These are phyloP conservation scores for Aleurites moluccanus DNA, from an alignment of 441 rosid genomes.

Conservation along the genomic window DNA sequence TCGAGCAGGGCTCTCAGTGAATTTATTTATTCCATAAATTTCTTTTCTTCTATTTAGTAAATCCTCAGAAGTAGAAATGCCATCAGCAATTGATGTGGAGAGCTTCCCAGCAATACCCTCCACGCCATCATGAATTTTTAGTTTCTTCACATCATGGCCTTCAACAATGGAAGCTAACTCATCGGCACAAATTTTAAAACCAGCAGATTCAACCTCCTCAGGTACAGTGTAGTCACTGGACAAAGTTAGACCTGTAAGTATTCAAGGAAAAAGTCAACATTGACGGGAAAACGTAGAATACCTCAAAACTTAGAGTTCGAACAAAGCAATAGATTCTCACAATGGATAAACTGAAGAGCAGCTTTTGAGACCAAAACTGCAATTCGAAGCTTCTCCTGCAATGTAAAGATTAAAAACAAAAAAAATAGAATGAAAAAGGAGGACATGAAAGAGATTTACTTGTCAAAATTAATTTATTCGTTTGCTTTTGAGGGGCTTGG, in stretches of 20 bases:
- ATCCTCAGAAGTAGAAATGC: conserved; percentile 54
- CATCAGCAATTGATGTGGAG: conserved; percentile 51
- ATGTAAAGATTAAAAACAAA: conserved; percentile 15
- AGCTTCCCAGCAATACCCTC: conserved; percentile 64
- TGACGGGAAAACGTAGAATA: conserved; percentile 11
- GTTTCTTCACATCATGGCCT: conserved; percentile 79
- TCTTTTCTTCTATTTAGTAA: conserved; percentile 44
- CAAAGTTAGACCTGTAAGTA: conserved; percentile 53
- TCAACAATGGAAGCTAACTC: conserved; percentile 86
- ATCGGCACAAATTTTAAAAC: conserved; percentile 86
- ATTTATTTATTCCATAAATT: conserved; percentile 76
- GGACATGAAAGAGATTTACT: not conserved
- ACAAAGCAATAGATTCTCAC: conserved; percentile 38
- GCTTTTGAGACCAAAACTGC: conserved; percentile 95
- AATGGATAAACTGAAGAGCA: conserved; percentile 80
- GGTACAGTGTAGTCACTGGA: conserved; percentile 73
- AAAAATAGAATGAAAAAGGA: conserved; percentile 12
- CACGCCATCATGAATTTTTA: conserved; percentile 72
- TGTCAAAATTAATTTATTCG: not conserved
- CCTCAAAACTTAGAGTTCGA: conserved; percentile 3
- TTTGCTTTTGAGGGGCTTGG: not conserved
- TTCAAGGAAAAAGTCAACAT: conserved; percentile 26
- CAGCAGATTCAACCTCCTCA: conserved; percentile 66
- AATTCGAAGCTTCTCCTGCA: conserved; percentile 72
- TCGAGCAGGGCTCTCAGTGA: conserved; percentile 62